Percentiles rank a stretch among this genome's conserved stretches.
These are phyloP conservation scores for Fusarium tuaranense DNA, from an alignment of 2,329 filamentous ascomycete genomes.

Conservation along the genomic window DNA sequence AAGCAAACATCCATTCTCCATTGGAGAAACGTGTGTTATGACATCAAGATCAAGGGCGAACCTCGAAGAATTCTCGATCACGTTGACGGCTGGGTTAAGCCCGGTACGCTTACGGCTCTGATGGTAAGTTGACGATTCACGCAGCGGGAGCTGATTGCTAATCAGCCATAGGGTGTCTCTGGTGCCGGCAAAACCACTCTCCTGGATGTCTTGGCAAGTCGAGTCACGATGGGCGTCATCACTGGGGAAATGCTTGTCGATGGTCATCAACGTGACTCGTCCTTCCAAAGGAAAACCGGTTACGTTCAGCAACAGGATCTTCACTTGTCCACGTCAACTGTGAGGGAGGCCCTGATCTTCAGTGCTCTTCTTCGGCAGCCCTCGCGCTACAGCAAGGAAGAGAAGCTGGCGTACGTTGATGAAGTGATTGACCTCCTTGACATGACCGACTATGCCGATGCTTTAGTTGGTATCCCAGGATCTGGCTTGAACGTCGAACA, in stretches of 20 bases:
- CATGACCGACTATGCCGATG: conserved; percentile 65
- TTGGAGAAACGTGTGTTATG: background rate
- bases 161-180: background rate
- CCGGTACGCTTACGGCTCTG: background rate
- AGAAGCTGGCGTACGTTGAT: conserved; percentile 63
- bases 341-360: conserved; percentile 53
- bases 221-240: background rate
- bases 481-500: conserved; percentile 59
- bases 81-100: background rate
- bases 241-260: background rate
- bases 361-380: conserved; percentile 58
- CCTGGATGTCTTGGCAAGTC: background rate
- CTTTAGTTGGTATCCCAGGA: conserved; percentile 57
- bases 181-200: background rate
- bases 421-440: conserved; percentile 63
- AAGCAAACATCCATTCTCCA: background rate
- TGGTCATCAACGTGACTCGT: background rate
- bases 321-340: conserved; percentile 43
- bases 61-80: background rate
- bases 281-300: background rate
- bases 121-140: background rate
- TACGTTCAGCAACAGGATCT: background rate
- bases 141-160: no score
- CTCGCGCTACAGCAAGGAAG: conserved; percentile 45
- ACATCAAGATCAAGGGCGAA: background rate